Conservation (phyloP, 2,329 filamentous ascomycete genomes). For the Penicillium corylophilum region DNA sequence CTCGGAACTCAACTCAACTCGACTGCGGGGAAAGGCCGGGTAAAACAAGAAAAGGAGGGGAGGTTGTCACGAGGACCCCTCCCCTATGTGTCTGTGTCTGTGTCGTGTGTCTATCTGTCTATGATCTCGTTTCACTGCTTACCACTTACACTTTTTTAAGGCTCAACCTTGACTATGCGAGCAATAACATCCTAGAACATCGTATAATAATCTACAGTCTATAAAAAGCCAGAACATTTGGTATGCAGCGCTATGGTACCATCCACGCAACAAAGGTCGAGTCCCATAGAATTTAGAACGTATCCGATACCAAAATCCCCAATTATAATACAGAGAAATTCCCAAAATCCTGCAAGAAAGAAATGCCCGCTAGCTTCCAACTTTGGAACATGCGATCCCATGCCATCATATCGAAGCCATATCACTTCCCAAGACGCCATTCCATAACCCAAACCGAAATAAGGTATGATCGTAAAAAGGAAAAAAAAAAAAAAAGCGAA, state of each 20-base stretch:
- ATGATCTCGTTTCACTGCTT: no score
- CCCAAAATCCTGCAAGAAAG: not conserved
- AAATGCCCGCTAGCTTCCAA: not conserved
- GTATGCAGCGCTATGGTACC: not conserved
- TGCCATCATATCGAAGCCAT: not conserved
- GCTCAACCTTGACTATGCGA: not conserved
- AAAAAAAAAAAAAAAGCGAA: not conserved
- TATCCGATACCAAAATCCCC: not conserved
- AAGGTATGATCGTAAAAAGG: no score
- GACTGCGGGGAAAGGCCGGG: slow-evolving; percentile 12
- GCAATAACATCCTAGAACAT: not conserved
- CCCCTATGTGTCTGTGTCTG: slow-evolving; percentile 1
- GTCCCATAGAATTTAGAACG: not conserved
- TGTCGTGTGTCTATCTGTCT: not conserved
- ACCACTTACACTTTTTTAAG: no score
- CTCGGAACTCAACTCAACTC: no score
- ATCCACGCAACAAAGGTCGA: not conserved
- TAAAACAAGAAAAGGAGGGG: slow-evolving; percentile 5
- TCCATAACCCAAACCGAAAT: slow-evolving; percentile 4
- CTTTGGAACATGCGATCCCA: not conserved
- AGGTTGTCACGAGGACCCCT: slow-evolving; percentile 20
- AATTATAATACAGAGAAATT: slow-evolving; percentile 2
- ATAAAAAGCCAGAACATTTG: not conserved
- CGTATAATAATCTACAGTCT: not conserved
- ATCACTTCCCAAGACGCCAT: slow-evolving; percentile 4